These are phyloP conservation scores for Trichothecium roseum DNA, from an alignment of 2,329 filamentous ascomycete species.

Conservation along the genomic window DNA sequence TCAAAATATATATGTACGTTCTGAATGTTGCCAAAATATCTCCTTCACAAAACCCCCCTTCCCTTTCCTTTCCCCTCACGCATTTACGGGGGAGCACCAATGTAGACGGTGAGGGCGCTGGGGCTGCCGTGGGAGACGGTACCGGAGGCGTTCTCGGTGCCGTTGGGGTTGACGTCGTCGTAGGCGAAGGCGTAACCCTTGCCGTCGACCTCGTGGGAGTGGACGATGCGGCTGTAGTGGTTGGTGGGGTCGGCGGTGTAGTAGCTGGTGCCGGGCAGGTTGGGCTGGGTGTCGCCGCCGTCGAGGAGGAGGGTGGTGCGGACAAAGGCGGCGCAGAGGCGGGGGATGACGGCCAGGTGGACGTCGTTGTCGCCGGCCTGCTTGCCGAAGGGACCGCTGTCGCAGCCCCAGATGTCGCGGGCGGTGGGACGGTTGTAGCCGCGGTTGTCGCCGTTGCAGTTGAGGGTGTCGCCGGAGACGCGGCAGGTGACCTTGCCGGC, in stretches of 20 bases:
- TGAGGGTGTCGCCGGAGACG: constrained; percentile 23
- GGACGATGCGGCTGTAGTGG: constrained; percentile 52
- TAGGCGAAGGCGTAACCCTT: constrained; percentile 58
- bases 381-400: constrained; percentile 35
- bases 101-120: constrained; percentile 16
- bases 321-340: constrained; percentile 40
- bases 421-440: constrained; percentile 30
- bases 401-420: constrained; percentile 40
- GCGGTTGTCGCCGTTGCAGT: constrained; percentile 28
- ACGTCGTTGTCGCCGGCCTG: constrained; percentile 23
- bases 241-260: constrained; percentile 33
- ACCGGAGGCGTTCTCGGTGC: constrained; percentile 38
- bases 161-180: constrained; percentile 54
- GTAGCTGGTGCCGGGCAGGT: constrained; percentile 24
- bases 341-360: constrained; percentile 31
- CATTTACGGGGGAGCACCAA: constrained; percentile 9
- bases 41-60: too few relatives aligned
- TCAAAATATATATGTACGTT: too few relatives aligned
- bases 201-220: constrained; percentile 47
- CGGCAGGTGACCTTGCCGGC: constrained; percentile 32
- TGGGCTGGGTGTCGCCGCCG: constrained; percentile 36
- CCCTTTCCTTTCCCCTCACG: too few relatives aligned
- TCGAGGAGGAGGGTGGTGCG: constrained; percentile 34
- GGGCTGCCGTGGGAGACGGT: constrained; percentile 15
- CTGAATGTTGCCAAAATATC: too few relatives aligned